Evolutionary conservation across 2,329 filamentous ascomycete species (phyloP).

Genomic region (Ophiostoma fasciatum): DNA sequence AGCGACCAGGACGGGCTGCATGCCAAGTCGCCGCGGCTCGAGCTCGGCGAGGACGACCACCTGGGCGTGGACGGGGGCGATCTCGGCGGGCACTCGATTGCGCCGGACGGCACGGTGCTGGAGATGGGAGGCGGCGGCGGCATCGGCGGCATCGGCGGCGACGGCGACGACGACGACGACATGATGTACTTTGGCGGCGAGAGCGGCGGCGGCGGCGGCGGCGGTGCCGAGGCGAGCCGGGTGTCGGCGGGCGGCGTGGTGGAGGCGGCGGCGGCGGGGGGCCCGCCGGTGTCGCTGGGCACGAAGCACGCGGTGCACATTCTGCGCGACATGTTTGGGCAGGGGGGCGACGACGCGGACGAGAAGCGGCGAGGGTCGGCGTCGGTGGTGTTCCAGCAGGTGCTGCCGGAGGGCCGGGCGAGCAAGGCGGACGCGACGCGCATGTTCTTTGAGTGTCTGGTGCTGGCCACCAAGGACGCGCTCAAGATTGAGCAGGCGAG

Average conservation of each 20-base stretch:
- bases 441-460: constrained; percentile 98
- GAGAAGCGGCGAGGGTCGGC: constrained; percentile 60
- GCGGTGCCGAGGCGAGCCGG: constrained; percentile 58
- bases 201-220: constrained; percentile 41
- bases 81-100: constrained; percentile 37
- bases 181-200: constrained; percentile 19
- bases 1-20: constrained; percentile 46
- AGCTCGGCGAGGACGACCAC: constrained; percentile 47
- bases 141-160: constrained; percentile 31
- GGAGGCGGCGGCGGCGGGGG: constrained; percentile 54
- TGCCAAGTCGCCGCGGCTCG: constrained; percentile 54
- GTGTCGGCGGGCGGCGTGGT: too few species aligned
- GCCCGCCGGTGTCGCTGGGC: constrained; percentile 72
- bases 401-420: constrained; percentile 69
- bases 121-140: constrained; percentile 44
- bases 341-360: constrained; percentile 48
- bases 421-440: constrained; percentile 87
- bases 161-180: constrained; percentile 31
- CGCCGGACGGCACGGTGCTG: constrained; percentile 45
- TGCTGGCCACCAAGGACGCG: constrained; percentile 93
- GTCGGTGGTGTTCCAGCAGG: constrained; percentile 76
- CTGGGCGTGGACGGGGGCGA: constrained; percentile 28
- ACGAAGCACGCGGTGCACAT: constrained; percentile 95
- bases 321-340: constrained; percentile 73
- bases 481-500: constrained; percentile 86